Evolutionary conservation across 306 rosid species (phyloP).

Genomic region (Trichosanthes cucumerina): DNA sequence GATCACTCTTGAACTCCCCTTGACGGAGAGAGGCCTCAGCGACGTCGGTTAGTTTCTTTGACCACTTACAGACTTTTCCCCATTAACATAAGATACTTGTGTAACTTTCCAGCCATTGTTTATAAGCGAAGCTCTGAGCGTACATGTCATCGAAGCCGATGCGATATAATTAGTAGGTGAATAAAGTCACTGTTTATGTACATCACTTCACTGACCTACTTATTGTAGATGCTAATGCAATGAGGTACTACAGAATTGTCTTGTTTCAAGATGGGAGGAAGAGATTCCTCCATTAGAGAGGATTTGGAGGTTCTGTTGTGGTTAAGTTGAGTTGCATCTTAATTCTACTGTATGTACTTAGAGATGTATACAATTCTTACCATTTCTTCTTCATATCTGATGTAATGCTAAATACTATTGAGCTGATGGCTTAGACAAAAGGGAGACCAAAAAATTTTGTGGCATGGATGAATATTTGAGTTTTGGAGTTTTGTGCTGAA

Average conservation of each 20-base stretch:
- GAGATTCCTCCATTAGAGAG: neutral
- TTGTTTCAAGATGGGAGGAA: neutral
- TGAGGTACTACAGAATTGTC: neutral
- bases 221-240: slow-evolving; percentile 4
- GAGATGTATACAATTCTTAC: neutral
- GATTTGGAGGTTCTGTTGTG: neutral
- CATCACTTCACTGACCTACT: slow-evolving; percentile 5
- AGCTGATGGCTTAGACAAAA: neutral
- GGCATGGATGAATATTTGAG: neutral
- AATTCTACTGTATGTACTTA: neutral
- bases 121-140: slow-evolving; percentile 5
- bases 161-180: slow-evolving; percentile 5
- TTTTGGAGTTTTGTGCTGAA: neutral
- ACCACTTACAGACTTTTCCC: neutral
- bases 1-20: slow-evolving; percentile 69
- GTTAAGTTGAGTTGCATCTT: slow-evolving; percentile 2
- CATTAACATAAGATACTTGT: slow-evolving; percentile 7
- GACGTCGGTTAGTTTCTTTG: slow-evolving; percentile 26
- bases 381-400: neutral
- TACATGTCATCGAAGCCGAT: neutral
- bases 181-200: neutral
- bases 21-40: slow-evolving; percentile 33
- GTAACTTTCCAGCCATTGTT: slow-evolving; percentile 5
- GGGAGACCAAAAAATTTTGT: neutral
- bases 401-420: neutral